These are phyloP conservation scores for Colletotrichum destructivum DNA, from an alignment of 2,329 filamentous ascomycete genomes.

Conservation along the genomic window DNA sequence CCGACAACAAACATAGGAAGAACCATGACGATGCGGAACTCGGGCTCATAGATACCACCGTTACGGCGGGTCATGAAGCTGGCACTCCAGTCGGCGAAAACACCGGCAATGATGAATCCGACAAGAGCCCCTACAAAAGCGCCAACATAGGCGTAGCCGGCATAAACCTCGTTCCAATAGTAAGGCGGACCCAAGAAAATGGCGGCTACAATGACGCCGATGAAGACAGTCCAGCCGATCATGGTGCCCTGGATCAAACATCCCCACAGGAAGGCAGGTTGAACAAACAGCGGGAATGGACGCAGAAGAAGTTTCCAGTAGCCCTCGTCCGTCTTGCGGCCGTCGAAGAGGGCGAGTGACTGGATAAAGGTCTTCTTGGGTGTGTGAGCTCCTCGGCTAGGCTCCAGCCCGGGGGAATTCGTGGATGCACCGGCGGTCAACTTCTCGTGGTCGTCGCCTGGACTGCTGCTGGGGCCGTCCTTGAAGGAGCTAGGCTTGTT, in stretches of 20 bases:
- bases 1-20: constrained; percentile 86
- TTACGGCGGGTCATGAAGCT: constrained; percentile 81
- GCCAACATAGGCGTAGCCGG: constrained; percentile 89
- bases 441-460: constrained; percentile 23
- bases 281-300: constrained; percentile 85
- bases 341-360: constrained; percentile 81
- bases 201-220: constrained; percentile 85
- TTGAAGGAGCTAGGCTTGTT: background rate
- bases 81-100: constrained; percentile 81
- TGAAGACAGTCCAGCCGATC: constrained; percentile 97
- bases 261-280: constrained; percentile 88
- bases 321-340: constrained; percentile 83
- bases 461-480: background rate
- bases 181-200: constrained; percentile 86
- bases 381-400: constrained; percentile 45
- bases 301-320: constrained; percentile 78
- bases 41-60: constrained; percentile 88
- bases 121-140: constrained; percentile 87
- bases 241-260: constrained; percentile 87
- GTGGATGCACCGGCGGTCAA: background rate
- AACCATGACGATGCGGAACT: constrained; percentile 88
- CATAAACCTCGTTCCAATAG: constrained; percentile 85
- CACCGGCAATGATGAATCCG: constrained; percentile 83
- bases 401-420: background rate
- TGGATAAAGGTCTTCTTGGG: constrained; percentile 72